Evolutionary conservation across 2,329 filamentous ascomycete genomes (phyloP), one percentile per base, ranked within the genome.

Genomic region (Trichoderma endophyticum): DNA sequence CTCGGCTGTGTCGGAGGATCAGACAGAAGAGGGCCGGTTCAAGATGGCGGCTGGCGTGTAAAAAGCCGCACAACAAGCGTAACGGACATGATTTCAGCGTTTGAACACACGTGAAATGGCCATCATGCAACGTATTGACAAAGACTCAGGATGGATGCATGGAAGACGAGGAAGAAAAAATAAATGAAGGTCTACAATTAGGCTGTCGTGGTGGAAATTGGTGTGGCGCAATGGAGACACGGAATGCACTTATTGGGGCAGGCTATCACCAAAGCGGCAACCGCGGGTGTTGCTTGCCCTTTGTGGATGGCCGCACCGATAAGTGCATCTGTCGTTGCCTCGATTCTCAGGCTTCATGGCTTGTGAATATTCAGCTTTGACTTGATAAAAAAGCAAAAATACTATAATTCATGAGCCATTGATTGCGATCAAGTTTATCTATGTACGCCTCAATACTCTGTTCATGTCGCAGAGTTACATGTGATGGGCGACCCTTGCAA

Each of bases 231-330:
- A 54, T 54, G 63, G 24, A 43, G 43, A 18, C 21, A 36, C 24
- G 18, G 51, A 57, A 39, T 24, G 48, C 51, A 24, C 51, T 18
- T 39, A 32, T 62, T 36, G 48, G 64, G 64, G 64, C 64, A 39
- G 34, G 32, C 64, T 67, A 57, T 54, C 48, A 54, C 64, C 21
- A 32, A 67, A 57, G 51, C 32, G 48, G 64, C 51, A 67, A 67
- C 28, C 21, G 9, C 5, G 21, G 60, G 34, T 62, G 14, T 24
- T 24, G 32, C 60, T 14, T 66, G 43, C 64, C 64, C 48, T 39
- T 66, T 32, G n/a, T 57, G 64, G 64, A 57, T 57, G 48, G 51
- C 48, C 9, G 30, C 64, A 34, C 51, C 48, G 21, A 57, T 67
- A 56, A 36, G 6, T 57, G 62, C 36, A 51, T 64, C 26, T 51